phyloP scores from a whole-genome alignment of 1,284 basidiomycete species.

The Microbotryum silenes-acaulis region DNA sequence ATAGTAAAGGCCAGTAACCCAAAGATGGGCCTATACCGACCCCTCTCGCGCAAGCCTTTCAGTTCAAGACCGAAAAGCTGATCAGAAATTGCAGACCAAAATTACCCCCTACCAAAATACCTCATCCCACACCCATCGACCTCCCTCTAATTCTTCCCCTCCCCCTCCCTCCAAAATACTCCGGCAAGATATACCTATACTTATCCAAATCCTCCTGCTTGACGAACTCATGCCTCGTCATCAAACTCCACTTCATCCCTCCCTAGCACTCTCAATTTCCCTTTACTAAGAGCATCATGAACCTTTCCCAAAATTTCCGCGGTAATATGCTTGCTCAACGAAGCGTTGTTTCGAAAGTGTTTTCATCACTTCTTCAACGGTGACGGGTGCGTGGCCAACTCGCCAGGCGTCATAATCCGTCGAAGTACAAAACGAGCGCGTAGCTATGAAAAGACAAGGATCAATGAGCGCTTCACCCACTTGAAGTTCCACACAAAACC shows the following conservation, averaged over 20 bases:
- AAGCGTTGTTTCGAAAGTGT: constrained; percentile 70
- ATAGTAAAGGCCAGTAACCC: too few species aligned
- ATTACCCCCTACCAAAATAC: too few species aligned
- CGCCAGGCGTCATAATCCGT: constrained; percentile 50
- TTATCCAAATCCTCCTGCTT: constrained; percentile 19
- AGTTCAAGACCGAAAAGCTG: too few species aligned
- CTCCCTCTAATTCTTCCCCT: not conserved
- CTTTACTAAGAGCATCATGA: constrained; percentile 46
- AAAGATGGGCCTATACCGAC: too few species aligned
- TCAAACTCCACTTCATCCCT: constrained; percentile 61
- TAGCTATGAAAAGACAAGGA: constrained; percentile 51
- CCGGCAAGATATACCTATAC: constrained; percentile 27
- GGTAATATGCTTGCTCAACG: constrained; percentile 46
- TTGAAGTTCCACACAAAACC: too few species aligned
- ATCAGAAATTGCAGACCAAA: too few species aligned
- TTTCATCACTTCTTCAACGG: constrained; percentile 41
- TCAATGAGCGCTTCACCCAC: constrained; percentile 2
- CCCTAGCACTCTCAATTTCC: constrained; percentile 55
- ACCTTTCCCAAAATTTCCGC: constrained; percentile 24
- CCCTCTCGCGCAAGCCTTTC: too few species aligned
- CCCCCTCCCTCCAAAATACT: constrained; percentile 18
- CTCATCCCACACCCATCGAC: too few species aligned
- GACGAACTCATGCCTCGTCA: constrained; percentile 31
- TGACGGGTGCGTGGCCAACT: constrained; percentile 65
- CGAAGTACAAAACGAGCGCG: constrained; percentile 82